Evolutionary conservation across 768 basidiomycete species (phyloP), one percentile per base, ranked within the genome.

Genomic region (Paxillus rubicundulus): DNA sequence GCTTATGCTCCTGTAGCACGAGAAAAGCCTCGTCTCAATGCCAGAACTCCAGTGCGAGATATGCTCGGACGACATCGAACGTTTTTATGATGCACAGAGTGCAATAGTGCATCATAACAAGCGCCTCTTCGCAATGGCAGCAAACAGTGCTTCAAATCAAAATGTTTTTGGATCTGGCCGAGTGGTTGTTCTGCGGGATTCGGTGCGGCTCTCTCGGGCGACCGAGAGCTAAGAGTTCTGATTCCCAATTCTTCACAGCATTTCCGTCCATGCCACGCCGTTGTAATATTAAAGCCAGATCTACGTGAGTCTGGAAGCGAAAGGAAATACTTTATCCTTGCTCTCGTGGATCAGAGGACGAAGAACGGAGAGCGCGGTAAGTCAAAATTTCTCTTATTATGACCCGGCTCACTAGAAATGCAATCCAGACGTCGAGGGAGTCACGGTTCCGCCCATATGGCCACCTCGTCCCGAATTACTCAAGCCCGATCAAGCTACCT

Each of bases 151-250:
- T 24, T 83, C 85, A 55, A 89, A 88, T 4, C 72, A 73, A 14
- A 94, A 89, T 71, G 69, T 81, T 5, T 70, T 98, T 42, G 68
- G 74, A 14, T 63, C 82, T 0, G 96, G 96, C 3, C 78, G 97
- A 49, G 83, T 98, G 17, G 82, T 98, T 2, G 69, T 98, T 33
- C 72, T 99, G 33, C 82, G 85, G 44, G 87, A 98, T 64, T 79
- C 80, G 36, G 96, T 97, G 70, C 61, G 85, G 66, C 37, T 30
- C n/a, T 20, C 5, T 53, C 43, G 9, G 21, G 24, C 8, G 20
- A 18, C 20, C 3, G 30, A 37, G 18, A 37, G 28, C 21, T 43
- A 5, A 27, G 40, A 39, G 50, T 59, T 34, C 53, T 36, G 50
- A 46, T 24, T 16, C 16, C 14, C 14, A 12, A 12, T 30, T 5